Evolutionary conservation across 2,329 filamentous ascomycete genomes (phyloP), one percentile per base, ranked within the genome.

Genomic region (Thyridium curvatum): DNA sequence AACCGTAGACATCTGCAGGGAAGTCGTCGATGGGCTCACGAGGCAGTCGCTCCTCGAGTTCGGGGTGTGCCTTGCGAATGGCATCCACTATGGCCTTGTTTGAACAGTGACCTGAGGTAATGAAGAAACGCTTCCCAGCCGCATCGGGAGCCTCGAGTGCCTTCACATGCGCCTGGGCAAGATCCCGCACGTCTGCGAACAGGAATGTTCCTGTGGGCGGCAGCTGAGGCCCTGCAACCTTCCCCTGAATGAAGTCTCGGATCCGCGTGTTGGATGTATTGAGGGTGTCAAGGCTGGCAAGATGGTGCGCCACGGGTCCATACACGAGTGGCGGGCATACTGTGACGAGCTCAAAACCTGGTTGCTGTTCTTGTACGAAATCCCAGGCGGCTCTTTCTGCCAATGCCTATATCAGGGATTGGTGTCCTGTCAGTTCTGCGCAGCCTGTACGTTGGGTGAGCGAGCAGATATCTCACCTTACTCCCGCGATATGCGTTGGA

Each of bases 261-360:
- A 87, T 71, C 15, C 80, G 74, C 48, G 79, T 71, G 55, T 88
- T 89, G 12, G 82, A 86, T 2, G 82, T 85, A 62, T 89, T 90
- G 44, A 89, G 64, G 2, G 64, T 64, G n/a, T 78, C 72, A 1
- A 85, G 66, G 16, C 65, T 71, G 44, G 79, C 72, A 3, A 88
- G 67, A 46, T 79, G 78, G 48, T 82, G 72, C 36, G 79, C 71
- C 7, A 83, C 60, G 0, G 82, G 80, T 0, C 82, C 81, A 31
- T 77, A 40, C 77, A 65, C 0, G 80, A 79, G 38, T 76, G 74
- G 72, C 34, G 75, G 75, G 51, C 77, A 77, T 49, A 85, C 75
- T 5, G 75, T 77, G 9, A 71, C 64, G 18, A 86, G 53, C 31
- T 74, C 71, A 50, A 85, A 86, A 41, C 64, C 63, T 44, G 66